These are phyloP conservation scores for Kazachstania sp. DNA, from an alignment of 1,139 yeast genomes.

Conservation along the genomic window DNA sequence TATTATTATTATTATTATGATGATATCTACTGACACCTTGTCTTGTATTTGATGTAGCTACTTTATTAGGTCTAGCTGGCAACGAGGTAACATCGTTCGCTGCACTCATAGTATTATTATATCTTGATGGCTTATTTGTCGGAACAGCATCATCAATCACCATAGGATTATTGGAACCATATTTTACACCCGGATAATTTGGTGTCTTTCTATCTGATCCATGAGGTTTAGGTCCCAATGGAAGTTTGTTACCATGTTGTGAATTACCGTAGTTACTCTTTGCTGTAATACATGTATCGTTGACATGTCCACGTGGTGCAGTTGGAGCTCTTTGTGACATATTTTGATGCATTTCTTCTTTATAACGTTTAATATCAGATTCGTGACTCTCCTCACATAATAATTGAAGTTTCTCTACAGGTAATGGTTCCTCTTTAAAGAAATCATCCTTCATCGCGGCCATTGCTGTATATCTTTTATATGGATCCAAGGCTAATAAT, in stretches of 20 bases:
- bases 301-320: constrained; percentile 28
- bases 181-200: background rate
- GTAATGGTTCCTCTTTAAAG: constrained; percentile 57
- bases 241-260: background rate
- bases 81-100: background rate
- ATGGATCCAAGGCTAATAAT: constrained; percentile 59
- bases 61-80: background rate
- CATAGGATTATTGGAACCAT: background rate
- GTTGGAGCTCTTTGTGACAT: constrained; percentile 29
- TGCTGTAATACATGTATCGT: constrained; percentile 10
- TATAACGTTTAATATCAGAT: constrained; percentile 62
- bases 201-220: constrained; percentile 3
- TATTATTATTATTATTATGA: too few species aligned
- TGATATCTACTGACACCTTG: too few species aligned
- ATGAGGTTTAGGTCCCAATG: background rate
- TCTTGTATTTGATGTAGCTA: too few species aligned
- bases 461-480: constrained; percentile 62
- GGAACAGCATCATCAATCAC: background rate
- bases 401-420: constrained; percentile 46
- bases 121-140: background rate
- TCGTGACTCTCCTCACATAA: constrained; percentile 90
- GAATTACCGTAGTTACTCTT: constrained; percentile 1
- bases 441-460: constrained; percentile 68
- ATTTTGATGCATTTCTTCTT: constrained; percentile 33
- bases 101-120: background rate